These are phyloP conservation scores for Eleusine indica DNA, from an alignment of 176 grass and related monocot genomes.

Conservation along the genomic window DNA sequence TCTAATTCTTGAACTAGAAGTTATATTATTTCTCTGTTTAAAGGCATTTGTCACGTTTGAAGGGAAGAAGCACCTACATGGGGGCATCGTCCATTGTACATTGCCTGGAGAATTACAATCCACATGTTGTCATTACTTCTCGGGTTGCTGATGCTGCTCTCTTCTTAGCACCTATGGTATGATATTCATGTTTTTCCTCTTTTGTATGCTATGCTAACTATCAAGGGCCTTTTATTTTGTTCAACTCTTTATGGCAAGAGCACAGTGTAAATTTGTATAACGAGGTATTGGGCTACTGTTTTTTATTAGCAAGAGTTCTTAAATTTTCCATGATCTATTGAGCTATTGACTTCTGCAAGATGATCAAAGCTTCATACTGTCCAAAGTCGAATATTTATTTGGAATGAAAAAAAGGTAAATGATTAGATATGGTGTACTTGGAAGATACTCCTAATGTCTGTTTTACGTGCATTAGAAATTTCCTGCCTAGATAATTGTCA, in stretches of 20 bases:
- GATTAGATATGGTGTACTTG: not conserved
- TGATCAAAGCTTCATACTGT: not conserved
- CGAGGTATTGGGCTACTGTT: not conserved
- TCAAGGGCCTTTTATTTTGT: not conserved
- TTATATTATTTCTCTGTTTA: conserved; percentile 17
- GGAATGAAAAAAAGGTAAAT: not conserved
- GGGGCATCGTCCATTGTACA: conserved; percentile 82
- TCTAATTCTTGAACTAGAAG: not conserved
- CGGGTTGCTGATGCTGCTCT: conserved; percentile 92
- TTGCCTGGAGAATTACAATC: conserved; percentile 79
- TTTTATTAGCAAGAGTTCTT: not conserved
- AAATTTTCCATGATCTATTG: not conserved
- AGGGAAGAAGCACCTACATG: conserved; percentile 86
- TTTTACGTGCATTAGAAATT: not conserved
- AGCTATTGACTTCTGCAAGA: not conserved
- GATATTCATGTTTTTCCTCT: conserved; percentile 3
- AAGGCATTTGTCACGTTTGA: conserved; percentile 33
- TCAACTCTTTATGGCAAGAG: not conserved
- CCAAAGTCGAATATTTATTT: conserved; percentile 10
- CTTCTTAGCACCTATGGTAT: conserved; percentile 95
- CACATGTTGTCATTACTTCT: conserved; percentile 93
- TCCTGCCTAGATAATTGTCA: not conserved
- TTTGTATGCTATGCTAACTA: conserved; percentile 18
- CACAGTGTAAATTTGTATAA: not conserved
- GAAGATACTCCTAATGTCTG: not conserved